phyloP scores from a whole-genome alignment of 371 early-diverging fungal species.

The Zopfochytrium polystomum region DNA sequence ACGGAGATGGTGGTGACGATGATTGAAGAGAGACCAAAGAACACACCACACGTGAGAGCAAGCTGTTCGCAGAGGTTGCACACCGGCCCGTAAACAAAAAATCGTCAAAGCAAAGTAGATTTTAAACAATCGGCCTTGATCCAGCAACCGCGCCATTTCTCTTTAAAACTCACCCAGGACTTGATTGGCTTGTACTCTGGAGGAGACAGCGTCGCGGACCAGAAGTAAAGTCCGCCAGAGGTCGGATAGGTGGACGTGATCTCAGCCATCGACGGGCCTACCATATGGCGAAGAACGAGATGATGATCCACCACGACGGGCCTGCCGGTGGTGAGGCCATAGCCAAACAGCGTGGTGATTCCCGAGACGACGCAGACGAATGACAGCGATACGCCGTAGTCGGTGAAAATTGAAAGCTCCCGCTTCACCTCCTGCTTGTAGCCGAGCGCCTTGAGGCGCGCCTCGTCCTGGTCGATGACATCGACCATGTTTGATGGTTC shows the following conservation, averaged over 20 bases:
- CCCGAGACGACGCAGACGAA: conserved; percentile 61
- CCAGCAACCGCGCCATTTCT: not conserved
- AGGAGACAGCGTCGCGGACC: conserved; percentile 60
- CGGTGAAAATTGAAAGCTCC: conserved; percentile 60
- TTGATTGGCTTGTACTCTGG: conserved; percentile 35
- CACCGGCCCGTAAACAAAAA: conserved; percentile 25
- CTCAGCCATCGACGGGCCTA: conserved; percentile 53
- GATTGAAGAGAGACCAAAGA: conserved; percentile 20
- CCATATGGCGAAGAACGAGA: conserved; percentile 52
- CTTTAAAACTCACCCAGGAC: conserved; percentile 25
- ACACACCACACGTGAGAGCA: conserved; percentile 28
- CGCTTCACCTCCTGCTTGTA: conserved; percentile 60
- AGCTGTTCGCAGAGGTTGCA: conserved; percentile 36
- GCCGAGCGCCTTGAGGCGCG: conserved; percentile 38
- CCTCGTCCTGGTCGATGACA: no score
- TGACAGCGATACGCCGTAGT: conserved; percentile 63
- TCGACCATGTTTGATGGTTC: no score
- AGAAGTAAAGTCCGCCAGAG: conserved; percentile 48
- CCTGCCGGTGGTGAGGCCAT: conserved; percentile 63
- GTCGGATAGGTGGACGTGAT: conserved; percentile 60
- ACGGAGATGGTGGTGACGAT: conserved; percentile 18
- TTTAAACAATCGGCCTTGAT: no score
- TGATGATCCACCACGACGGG: conserved; percentile 66
- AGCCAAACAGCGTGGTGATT: no score
- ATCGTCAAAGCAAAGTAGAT: not conserved